A percentile compares a stretch with the other conserved stretches of the same genome.
Evolutionary conservation across 345 rosid species (phyloP).

Genomic region (Moricandia moricandioides): DNA sequence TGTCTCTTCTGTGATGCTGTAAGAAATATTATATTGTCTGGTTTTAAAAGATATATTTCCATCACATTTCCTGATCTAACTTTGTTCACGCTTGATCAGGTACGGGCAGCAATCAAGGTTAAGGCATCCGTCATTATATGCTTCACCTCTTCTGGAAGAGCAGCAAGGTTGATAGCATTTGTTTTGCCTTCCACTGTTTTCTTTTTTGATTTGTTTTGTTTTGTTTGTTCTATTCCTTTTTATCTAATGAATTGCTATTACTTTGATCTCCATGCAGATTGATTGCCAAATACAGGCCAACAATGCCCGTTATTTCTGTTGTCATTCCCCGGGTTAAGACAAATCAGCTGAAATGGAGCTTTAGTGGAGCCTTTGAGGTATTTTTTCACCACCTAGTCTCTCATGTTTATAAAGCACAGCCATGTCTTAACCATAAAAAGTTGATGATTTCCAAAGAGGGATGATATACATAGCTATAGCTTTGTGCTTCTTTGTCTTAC

Average conservation of each 20-base stretch:
- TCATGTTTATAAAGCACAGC: not conserved
- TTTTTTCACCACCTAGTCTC: not conserved
- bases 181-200: not conserved
- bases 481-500: not conserved
- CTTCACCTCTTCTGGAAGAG: slow-evolving; percentile 97
- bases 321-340: slow-evolving; percentile 97
- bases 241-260: not conserved
- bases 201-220: not conserved
- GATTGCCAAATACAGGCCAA: slow-evolving; percentile 96
- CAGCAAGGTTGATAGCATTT: slow-evolving; percentile 69
- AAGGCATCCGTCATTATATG: slow-evolving; percentile 95
- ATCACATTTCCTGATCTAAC: slow-evolving; percentile 7
- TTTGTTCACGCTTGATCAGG: slow-evolving; percentile 44
- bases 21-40: not conserved
- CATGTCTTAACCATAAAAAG: not conserved
- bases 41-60: not conserved
- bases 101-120: slow-evolving; percentile 96
- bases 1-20: not conserved
- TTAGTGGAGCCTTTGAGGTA: slow-evolving; percentile 97
- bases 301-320: slow-evolving; percentile 97
- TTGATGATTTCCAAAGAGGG: not conserved
- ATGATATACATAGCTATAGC: not conserved
- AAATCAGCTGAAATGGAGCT: slow-evolving; percentile 97
- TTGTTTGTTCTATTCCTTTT: not conserved
- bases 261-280: slow-evolving; percentile 51